Percentiles rank a stretch among this genome's conserved stretches.
Conservation (phyloP, 2,329 filamentous ascomycete species). For the Colletotrichum simmondsii region DNA sequence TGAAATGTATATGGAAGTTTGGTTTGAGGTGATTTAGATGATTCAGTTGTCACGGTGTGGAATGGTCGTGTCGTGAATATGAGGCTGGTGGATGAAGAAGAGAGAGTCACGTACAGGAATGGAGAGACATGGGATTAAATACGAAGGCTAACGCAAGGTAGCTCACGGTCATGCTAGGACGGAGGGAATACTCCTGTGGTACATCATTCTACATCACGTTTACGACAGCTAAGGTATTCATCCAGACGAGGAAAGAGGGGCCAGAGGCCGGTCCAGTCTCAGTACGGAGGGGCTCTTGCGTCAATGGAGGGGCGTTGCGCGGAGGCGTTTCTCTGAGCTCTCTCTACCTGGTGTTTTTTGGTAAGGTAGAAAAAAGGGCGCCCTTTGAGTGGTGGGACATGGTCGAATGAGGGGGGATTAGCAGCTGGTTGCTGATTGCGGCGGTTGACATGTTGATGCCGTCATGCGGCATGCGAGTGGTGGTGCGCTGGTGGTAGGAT, state of each 20-base stretch:
- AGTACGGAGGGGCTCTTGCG: constrained; percentile 24
- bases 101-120: neutral
- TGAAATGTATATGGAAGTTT: constrained; percentile 40
- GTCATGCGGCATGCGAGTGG: constrained; percentile 20
- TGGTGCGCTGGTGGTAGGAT: neutral
- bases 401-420: neutral
- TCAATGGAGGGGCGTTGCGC: constrained; percentile 12
- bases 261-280: constrained; percentile 7
- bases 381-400: constrained; percentile 7
- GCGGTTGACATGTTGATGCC: constrained; percentile 34
- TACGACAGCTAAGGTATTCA: neutral
- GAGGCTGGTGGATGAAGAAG: neutral
- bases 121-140: constrained; percentile 19
- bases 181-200: neutral
- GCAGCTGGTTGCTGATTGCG: constrained; percentile 14
- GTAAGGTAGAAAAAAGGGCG: neutral
- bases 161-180: neutral
- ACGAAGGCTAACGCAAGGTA: neutral
- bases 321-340: neutral
- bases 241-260: neutral
- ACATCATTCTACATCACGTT: neutral
- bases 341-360: neutral
- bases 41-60: too few species aligned
- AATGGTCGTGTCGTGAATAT: neutral
- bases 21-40: too few species aligned